These are phyloP conservation scores for Ophiostoma australiae DNA, from an alignment of 2,329 filamentous ascomycete species.

Conservation along the genomic window DNA sequence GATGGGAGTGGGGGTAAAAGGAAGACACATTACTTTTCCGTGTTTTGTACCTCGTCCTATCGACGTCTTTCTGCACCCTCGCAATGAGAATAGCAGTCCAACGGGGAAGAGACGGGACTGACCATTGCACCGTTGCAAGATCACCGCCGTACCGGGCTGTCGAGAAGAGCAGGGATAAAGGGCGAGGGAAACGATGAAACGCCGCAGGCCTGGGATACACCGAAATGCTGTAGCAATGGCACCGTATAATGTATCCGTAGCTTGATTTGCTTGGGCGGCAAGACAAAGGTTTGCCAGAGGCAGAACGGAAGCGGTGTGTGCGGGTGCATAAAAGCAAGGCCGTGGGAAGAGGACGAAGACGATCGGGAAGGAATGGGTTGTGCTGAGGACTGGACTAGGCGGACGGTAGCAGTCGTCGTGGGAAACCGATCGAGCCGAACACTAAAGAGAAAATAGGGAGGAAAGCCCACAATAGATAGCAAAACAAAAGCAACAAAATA, in stretches of 20 bases:
- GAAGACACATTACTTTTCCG: slow-evolving; percentile 21
- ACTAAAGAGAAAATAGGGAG: slow-evolving; percentile 25
- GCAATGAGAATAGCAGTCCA: not conserved
- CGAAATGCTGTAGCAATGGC: not conserved
- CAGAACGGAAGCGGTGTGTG: not conserved
- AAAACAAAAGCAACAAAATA: slow-evolving; percentile 8
- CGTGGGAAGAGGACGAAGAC: not conserved
- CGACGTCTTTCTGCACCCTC: not conserved
- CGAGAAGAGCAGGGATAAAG: not conserved
- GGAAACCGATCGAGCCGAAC: slow-evolving; percentile 25
- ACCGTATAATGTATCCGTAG: not conserved
- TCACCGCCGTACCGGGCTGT: slow-evolving; percentile 13
- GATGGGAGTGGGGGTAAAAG: not conserved
- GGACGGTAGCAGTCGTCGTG: slow-evolving; percentile 13
- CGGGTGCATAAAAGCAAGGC: not conserved
- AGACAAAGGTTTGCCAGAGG: too few relatives aligned
- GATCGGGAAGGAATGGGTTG: not conserved
- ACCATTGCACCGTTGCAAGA: slow-evolving; percentile 11
- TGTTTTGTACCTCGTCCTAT: not conserved
- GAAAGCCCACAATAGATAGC: too few relatives aligned
- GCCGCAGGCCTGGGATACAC: not conserved
- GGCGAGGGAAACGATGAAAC: not conserved
- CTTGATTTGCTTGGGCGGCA: not conserved
- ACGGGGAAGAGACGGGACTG: not conserved
- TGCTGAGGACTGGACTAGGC: not conserved